These are phyloP conservation scores for Suaeda aralocaspica DNA, from an alignment of 148 eudicot genomes.

Conservation along the genomic window DNA sequence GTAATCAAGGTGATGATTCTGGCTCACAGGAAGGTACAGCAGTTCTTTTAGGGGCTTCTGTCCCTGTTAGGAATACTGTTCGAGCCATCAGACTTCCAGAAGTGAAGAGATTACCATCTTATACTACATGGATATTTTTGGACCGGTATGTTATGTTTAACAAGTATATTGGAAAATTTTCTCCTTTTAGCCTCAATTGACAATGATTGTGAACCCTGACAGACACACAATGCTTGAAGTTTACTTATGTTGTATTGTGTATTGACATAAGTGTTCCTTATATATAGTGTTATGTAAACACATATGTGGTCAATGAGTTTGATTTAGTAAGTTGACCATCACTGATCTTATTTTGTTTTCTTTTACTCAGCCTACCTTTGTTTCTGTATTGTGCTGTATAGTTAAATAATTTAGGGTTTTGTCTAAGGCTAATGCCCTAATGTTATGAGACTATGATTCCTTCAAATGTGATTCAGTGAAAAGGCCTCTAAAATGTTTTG, in stretches of 20 bases:
- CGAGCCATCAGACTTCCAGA: constrained; percentile 77
- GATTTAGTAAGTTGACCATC: no score
- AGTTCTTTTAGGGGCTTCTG: constrained; percentile 77
- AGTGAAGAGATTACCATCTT: constrained; percentile 74
- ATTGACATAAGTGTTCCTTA: background rate
- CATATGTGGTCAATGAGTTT: no score
- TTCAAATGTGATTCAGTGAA: no score
- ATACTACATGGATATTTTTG: constrained; percentile 92
- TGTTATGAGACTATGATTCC: no score
- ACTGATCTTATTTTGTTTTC: no score
- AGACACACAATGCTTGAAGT: background rate
- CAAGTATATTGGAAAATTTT: background rate
- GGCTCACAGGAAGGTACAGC: constrained; percentile 77
- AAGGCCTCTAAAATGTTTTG: no score
- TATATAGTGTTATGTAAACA: no score
- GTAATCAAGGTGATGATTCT: constrained; percentile 51
- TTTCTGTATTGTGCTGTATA: no score
- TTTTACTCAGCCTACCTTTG: no score
- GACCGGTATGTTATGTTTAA: constrained; percentile 54
- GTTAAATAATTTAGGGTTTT: no score
- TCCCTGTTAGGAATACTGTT: constrained; percentile 76
- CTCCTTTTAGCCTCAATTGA: background rate
- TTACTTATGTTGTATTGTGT: background rate
- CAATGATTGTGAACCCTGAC: background rate
- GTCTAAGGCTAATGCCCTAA: no score